Base-by-base conservation (phyloP, 2,329 filamentous ascomycete genomes). In the Alternaria sp. region DNA sequence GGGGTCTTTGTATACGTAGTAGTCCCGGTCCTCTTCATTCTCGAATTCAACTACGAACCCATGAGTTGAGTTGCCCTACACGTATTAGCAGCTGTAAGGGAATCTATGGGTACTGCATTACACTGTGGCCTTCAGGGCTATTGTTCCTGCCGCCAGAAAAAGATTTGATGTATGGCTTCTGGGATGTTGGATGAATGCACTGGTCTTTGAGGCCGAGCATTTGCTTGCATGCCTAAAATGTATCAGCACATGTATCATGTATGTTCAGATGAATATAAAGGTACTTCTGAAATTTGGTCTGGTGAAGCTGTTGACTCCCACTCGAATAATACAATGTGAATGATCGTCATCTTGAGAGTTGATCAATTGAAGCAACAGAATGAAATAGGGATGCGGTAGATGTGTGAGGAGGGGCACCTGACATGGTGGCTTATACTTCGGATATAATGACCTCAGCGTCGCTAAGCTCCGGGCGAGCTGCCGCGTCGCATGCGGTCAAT, bases 21-120 rank as follows among this genome's bases (percentile, higher is more conserved):
- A 92, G 60, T 87, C 83, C 45, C 89, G 80, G 70, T 93, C 89
- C 61, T 85, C 83, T 17, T 80, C 79, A 23, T 74, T 88, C 9
- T 83, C 82, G 58, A 93, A 92, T 66, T 90, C 85, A 23, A 84
- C 82, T 2, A 93, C 83, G 62, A 92, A 92, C 0, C 82, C 87
- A 71, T 93, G 90, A 0, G 88, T 88, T 50, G 89, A 85, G 0
- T 84, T 88, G 48, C 83, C 81, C 88, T 76, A 37, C 2, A 2
- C 3, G 26, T n/a, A 26, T 52, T 2, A 58, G 39, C 28, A 41
- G 14, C 37, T 52, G 53, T 26, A 9, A 44, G 13, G 4, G n/a
- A 13, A 21, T 31, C 23, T 29, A 1, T 11, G 9, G 29, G n/a
- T 10, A 44, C 50, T 10, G 29, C n/a, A 13, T 23, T 7, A 66